Evolutionary conservation across 1,284 basidiomycete species (phyloP).

Genomic region (Coniferiporia sulphurascens): DNA sequence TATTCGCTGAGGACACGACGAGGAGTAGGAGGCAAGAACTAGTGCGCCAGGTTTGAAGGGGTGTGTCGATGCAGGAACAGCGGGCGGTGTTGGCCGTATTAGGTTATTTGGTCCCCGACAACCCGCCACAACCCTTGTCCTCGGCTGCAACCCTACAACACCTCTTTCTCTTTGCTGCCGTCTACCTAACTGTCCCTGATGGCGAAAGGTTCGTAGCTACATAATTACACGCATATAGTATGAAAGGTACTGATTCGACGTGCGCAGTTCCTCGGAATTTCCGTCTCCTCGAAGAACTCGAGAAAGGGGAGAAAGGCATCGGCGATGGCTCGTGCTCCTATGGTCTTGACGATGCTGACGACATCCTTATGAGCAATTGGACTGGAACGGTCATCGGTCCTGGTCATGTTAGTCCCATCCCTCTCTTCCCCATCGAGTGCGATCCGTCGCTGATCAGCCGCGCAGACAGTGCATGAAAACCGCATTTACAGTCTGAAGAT

Average conservation of each 20-base stretch:
- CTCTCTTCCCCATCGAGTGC: slow-evolving; percentile 1
- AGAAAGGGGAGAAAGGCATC: slow-evolving; percentile 99
- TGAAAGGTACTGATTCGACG: background rate
- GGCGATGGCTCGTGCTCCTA: slow-evolving; percentile 97
- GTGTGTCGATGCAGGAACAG: background rate
- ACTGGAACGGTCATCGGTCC: slow-evolving; percentile 99
- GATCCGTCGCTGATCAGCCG: slow-evolving; percentile 18
- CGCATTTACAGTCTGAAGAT: slow-evolving; percentile 97
- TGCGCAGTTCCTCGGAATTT: slow-evolving; percentile 90
- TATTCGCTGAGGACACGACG: background rate
- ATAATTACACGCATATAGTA: background rate
- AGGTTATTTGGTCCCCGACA: background rate
- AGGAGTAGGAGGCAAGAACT: background rate
- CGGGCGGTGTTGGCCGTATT: background rate
- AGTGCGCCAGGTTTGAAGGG: background rate
- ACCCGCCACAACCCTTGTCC: background rate
- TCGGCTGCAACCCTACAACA: background rate
- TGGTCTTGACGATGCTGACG: slow-evolving; percentile 87
- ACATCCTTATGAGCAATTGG: slow-evolving; percentile 97
- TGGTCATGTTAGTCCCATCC: slow-evolving; percentile 69
- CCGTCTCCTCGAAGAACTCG: slow-evolving; percentile 93
- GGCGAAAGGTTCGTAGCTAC: slow-evolving; percentile 12
- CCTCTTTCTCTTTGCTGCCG: background rate
- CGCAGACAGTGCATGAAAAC: slow-evolving; percentile 94
- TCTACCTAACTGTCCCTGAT: slow-evolving; percentile 1